Conservation (phyloP, 1,139 yeast genomes). For the Sporopachydermia cereana region DNA sequence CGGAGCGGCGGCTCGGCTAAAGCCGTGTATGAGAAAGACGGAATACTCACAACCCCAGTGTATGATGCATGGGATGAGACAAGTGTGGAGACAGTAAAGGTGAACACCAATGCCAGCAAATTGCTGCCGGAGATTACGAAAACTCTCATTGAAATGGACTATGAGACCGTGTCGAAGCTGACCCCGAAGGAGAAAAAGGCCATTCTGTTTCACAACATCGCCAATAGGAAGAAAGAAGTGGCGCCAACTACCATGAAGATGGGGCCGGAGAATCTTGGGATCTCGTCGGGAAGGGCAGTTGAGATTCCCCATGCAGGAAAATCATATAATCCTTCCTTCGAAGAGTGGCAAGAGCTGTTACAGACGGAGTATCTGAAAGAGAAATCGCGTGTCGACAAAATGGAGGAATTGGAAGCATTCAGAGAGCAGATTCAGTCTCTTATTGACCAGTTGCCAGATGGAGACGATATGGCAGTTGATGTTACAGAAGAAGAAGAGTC, state of each 20-base stretch:
- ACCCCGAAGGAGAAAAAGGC: slow-evolving; percentile 2
- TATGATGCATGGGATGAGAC: slow-evolving; percentile 58
- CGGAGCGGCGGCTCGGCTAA: slow-evolving; percentile 42
- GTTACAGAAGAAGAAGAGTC: slow-evolving; percentile 33
- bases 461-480: slow-evolving; percentile 29
- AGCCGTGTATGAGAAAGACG: slow-evolving; percentile 49
- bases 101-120: slow-evolving; percentile 9
- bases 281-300: slow-evolving; percentile 27
- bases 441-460: slow-evolving; percentile 35
- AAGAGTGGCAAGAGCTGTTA: slow-evolving; percentile 70
- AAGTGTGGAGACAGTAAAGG: slow-evolving; percentile 17
- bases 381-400: slow-evolving; percentile 52
- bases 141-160: slow-evolving; percentile 6
- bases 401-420: slow-evolving; percentile 43
- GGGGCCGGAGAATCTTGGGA: slow-evolving; percentile 40
- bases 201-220: slow-evolving; percentile 7
- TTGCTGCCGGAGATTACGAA: background rate
- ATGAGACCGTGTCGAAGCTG: background rate
- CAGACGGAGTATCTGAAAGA: slow-evolving; percentile 57
- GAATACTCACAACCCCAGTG: slow-evolving; percentile 38
- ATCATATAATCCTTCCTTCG: slow-evolving; percentile 84
- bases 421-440: slow-evolving; percentile 51
- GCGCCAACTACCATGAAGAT: slow-evolving; percentile 47
- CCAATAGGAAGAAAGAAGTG: slow-evolving; percentile 24
- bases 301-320: slow-evolving; percentile 69